Evolutionary conservation across 768 basidiomycete genomes (phyloP), one percentile per base, ranked within the genome.

Genomic region (Boletus pseudo-olivaceus): DNA sequence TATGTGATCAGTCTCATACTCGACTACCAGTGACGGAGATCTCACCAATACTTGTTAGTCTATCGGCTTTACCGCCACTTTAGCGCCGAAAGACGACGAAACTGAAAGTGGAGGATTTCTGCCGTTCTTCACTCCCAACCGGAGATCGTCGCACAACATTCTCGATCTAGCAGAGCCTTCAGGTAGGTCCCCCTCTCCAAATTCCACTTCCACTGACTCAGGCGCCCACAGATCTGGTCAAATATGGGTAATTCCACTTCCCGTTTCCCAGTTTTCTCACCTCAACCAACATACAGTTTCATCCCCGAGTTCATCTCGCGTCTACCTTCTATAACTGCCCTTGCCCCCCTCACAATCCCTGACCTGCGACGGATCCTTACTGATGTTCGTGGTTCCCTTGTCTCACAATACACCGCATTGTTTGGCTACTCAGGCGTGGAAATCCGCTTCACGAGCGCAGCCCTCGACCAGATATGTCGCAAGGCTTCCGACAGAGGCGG

Each of bases 281-380:
- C 61, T 35, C 42, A 68, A 23, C 34, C 35, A 17, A 42, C 30
- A 27, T 39, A 30, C 54, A 89, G 90, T 4, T 90, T 97, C 58
- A 98, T 98, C 54, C 95, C 95, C 23, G 95, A 98, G 72, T 98
- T 98, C 62, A 81, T 96, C 47, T 93, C 90, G 17, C 88, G 96
- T 29, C 72, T 97, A n/a, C 95, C 95, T 5, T 87, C 93, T n/a
- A 79, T 94, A 34, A 90, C 95, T 5, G 84, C 92, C 1, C 79
- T 98, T 7, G 71, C 87, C 7, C 87, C 90, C 7, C 78, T 98
- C 3, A 87, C 89, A 6, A 80, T 88, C 10, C 67, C 82, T 11
- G 96, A 98, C 69, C 78, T 98, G 17, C 82, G 93, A 27, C 82
- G 87, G n/a, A 91, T 98, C 54, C 78, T 98, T 40, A 91, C 90